Percentiles rank a stretch among this genome's conserved stretches.
phyloP scores from a whole-genome alignment of 306 rosid genomes.

The Erythrophleum fordii region DNA sequence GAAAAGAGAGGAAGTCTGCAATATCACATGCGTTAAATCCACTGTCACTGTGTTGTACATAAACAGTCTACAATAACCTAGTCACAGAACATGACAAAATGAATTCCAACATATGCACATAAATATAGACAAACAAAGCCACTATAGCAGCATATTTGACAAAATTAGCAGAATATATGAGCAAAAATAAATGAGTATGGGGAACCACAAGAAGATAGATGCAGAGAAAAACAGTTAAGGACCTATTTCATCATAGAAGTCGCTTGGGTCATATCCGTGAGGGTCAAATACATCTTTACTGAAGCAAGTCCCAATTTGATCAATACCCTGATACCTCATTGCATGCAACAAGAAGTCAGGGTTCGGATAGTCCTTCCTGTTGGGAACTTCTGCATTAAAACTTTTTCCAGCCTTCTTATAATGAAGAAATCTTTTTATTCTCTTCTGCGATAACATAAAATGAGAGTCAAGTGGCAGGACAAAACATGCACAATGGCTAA shows the following conservation, averaged over 20 bases:
- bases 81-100: background rate
- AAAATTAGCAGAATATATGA: slow-evolving; percentile 5
- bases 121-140: background rate
- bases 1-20: slow-evolving; percentile 16
- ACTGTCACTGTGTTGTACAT: slow-evolving; percentile 10
- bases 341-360: slow-evolving; percentile 96
- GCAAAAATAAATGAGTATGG: background rate
- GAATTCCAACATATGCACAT: background rate
- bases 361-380: slow-evolving; percentile 89
- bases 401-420: slow-evolving; percentile 90
- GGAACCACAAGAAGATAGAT: background rate
- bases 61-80: slow-evolving; percentile 27
- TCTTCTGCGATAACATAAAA: slow-evolving; percentile 62
- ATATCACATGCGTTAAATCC: background rate
- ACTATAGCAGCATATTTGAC: background rate
- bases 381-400: slow-evolving; percentile 94
- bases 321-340: slow-evolving; percentile 95
- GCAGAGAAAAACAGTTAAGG: slow-evolving; percentile 36
- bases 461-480: slow-evolving; percentile 26
- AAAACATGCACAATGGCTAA: background rate
- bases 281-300: slow-evolving; percentile 95
- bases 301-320: slow-evolving; percentile 96
- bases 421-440: slow-evolving; percentile 84
- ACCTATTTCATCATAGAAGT: slow-evolving; percentile 93
- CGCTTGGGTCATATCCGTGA: slow-evolving; percentile 87